Base-by-base conservation (phyloP, 805 yeast genomes). In the Candida sakaeoensis region DNA sequence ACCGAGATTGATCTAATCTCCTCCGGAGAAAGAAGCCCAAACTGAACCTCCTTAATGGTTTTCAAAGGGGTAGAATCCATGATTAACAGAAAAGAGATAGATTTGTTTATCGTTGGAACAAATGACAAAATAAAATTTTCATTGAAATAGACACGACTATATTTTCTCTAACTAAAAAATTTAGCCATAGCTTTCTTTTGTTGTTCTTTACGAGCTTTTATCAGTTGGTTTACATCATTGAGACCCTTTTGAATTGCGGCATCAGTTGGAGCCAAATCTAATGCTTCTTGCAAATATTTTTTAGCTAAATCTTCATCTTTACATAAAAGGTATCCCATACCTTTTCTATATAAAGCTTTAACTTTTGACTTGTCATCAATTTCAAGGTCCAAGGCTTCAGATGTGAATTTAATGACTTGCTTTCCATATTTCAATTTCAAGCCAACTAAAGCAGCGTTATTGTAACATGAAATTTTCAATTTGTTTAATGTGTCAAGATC, bases 1-100 rank as follows among this genome's bases (percentile, higher is more conserved):
- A 95, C 99, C 46, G 96, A 87, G 51, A 93, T 90, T 36, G 98
- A 97, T 65, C 96, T 85, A 26, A 63, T 62, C 73, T 93, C 99
- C 70, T 93, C 99, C 19, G 99, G 99, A 22, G 98, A 89, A 48
- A 93, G 79, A 55, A 93, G 80, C 47, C 99, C 99, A 73, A 93
- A 95, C 73, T 93, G 99, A 60, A 90, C 97, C 76, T 93, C 99
- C 69, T 90, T 91, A 47, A 93, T 90, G 38, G 96, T 82, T 65
- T 98, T 88, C 65, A 93, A 79, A 41, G 99, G 99, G 46, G 99
- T 30, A 2, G 34, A 37, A 37, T 37, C 29, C 33, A 28, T 37
- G 19, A 25, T 18, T 6, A 29, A 37, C 27, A 26, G 21, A 18
- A n/a, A 19, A 17, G 10, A 33, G 17, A 16, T 9, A 19, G 21